These are phyloP conservation scores for Boechera stricta DNA, from an alignment of 345 rosid genomes.

Conservation along the genomic window DNA sequence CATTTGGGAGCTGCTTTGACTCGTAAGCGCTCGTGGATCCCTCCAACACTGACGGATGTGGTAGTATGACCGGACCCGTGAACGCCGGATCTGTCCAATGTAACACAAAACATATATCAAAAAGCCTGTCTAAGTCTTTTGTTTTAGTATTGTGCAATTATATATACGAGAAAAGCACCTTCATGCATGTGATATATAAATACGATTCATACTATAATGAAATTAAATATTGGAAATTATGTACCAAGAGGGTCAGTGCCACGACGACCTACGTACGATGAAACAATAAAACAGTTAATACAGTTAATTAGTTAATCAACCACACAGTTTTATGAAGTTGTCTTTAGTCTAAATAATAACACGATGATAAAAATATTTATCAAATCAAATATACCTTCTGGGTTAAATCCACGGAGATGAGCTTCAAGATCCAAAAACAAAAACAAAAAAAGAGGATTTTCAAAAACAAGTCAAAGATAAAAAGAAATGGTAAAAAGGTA, in stretches of 20 bases:
- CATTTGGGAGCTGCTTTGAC: slow-evolving; percentile 35
- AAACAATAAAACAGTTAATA: not conserved
- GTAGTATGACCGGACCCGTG: slow-evolving; percentile 8
- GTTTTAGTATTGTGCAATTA: not conserved
- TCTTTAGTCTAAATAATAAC: not conserved
- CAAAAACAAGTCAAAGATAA: not conserved
- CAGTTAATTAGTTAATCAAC: not conserved
- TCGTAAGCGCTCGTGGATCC: slow-evolving; percentile 33
- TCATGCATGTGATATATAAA: too few relatives aligned
- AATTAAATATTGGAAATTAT: not conserved
- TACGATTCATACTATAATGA: too few relatives aligned
- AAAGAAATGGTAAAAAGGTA: not conserved
- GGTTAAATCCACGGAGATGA: slow-evolving; percentile 25
- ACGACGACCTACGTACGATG: slow-evolving; percentile 13
- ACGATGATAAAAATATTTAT: not conserved
- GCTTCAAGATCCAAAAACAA: slow-evolving; percentile 10
- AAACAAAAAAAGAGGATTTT: not conserved
- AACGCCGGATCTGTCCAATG: slow-evolving; percentile 34
- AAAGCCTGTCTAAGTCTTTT: not conserved
- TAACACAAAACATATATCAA: not conserved
- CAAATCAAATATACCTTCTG: slow-evolving; percentile 16
- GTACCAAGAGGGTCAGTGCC: slow-evolving; percentile 34
- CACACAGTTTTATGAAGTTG: not conserved
- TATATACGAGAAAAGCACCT: too few relatives aligned
- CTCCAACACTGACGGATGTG: slow-evolving; percentile 37